A percentile compares a stretch with the other conserved stretches of the same genome.
These are phyloP conservation scores for Neopestalotiopsis sp. DNA, from an alignment of 2,329 filamentous ascomycete species.

Conservation along the genomic window DNA sequence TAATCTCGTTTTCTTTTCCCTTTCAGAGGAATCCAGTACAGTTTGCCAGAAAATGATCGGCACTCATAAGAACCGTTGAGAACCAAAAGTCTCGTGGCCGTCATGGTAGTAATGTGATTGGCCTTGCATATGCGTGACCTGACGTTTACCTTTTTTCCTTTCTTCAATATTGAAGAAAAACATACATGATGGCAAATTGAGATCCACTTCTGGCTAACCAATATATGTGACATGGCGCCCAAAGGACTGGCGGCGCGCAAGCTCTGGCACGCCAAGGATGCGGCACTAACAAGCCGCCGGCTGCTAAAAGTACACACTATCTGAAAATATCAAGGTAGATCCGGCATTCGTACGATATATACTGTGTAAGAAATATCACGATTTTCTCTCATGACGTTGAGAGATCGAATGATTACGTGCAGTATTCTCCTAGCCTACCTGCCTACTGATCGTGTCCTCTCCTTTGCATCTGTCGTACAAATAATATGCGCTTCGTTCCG, in stretches of 20 bases:
- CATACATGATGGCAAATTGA: not conserved
- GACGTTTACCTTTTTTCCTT: not conserved
- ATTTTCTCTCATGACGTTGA: not conserved
- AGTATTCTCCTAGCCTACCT: not conserved
- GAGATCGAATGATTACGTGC: not conserved
- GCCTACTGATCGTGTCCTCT: not conserved
- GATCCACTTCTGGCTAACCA: conserved; percentile 6
- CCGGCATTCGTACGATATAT: not conserved
- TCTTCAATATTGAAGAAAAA: conserved; percentile 3
- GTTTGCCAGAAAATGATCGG: not conserved
- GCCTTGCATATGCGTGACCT: conserved; percentile 4
- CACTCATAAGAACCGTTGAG: not conserved
- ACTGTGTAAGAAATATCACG: not conserved
- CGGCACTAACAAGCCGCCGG: not conserved
- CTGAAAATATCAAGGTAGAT: not conserved
- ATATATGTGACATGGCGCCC: not conserved
- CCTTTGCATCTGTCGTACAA: not conserved
- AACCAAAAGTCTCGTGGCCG: not conserved
- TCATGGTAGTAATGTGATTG: conserved; percentile 4
- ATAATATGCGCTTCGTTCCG: conserved; percentile 1
- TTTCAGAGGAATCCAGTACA: not conserved
- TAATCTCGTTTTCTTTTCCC: not conserved
- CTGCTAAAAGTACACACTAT: not conserved
- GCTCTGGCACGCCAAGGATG: not conserved
- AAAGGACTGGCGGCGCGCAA: not conserved